Base-by-base conservation (phyloP, 2,329 filamentous ascomycete genomes). In the Colletotrichum tabaci region DNA sequence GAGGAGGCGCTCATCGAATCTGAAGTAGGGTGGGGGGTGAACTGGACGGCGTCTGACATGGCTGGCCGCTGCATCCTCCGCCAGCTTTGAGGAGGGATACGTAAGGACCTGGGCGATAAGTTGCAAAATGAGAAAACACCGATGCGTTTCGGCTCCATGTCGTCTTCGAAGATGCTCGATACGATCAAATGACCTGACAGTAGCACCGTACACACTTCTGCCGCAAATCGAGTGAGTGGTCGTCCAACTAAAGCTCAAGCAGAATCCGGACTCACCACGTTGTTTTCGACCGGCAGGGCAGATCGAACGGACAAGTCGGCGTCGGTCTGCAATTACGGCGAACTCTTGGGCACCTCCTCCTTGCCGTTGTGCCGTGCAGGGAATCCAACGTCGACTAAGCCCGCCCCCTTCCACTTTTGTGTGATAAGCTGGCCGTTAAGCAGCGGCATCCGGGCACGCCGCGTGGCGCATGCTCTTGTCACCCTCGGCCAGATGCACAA, bases 391-490 rank as follows among this genome's bases (percentile, higher is more conserved):
- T 68, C 65, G 60, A 69, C 53, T 58, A 69, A 63, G 53, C 60
- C 68, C 61, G 46, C 38, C 23, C 53, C 65, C 68, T 63, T 53
- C 18, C 40, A 9, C 8, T 30, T 55, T 52, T 63, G 58, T 53
- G 61, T 47, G 47, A 44, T 58, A 55, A 46, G 65, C 67, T 55
- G 44, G 57, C 52, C 44, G 50, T 71, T 57, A 47, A 56, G 57
- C 52, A 58, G 62, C 64, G 58, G 65, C 52, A 67, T 9, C 47
- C 69, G 69, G 69, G 38, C 38, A 64, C 53, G 35, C 69, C 65
- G 69, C 53, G 65, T 68, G 69, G 69, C 69, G 69, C 69, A 69
- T n/a, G 65, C 47, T 72, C 52, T 38, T 57, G 53, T 44, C 21
- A 23, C 60, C 52, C 26, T 61, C 40, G 58, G 58, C 60, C 44